Percentiles rank a stretch among this genome's conserved stretches.
These are phyloP conservation scores for Spathaspora girioi DNA, from an alignment of 805 yeast species.

Conservation along the genomic window DNA sequence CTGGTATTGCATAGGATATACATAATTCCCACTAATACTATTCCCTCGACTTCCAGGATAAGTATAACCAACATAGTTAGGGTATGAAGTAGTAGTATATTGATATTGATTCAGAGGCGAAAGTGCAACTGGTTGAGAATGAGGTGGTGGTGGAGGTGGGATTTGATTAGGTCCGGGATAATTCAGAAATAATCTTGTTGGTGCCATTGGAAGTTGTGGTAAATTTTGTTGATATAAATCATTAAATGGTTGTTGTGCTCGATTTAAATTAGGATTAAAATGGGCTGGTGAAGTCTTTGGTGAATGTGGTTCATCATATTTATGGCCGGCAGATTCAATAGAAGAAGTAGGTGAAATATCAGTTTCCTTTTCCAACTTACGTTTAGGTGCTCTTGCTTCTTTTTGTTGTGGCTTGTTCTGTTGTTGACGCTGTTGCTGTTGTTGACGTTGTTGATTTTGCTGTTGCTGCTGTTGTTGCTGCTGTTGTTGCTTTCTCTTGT, in stretches of 20 bases:
- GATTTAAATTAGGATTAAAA: constrained; percentile 6
- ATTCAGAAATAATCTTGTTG: constrained; percentile 12
- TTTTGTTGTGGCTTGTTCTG: background rate
- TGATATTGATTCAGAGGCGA: constrained; percentile 10
- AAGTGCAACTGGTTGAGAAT: background rate
- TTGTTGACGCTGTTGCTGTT: constrained; percentile 4
- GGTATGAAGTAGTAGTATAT: constrained; percentile 4
- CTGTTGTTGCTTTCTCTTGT: constrained; percentile 10
- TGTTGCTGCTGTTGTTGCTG: background rate
- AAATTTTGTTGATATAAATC: constrained; percentile 8
- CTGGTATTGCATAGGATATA: constrained; percentile 3
- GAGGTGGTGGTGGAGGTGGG: background rate
- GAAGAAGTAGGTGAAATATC: constrained; percentile 36
- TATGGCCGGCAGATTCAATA: constrained; percentile 25
- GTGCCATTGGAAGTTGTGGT: constrained; percentile 10
- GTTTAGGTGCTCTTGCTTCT: background rate
- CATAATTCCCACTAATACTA: constrained; percentile 1
- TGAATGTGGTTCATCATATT: constrained; percentile 35
- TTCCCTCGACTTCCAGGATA: background rate
- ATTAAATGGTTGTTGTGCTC: constrained; percentile 2
- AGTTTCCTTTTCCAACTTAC: constrained; percentile 6
- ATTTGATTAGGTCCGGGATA: constrained; percentile 7
- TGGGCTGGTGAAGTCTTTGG: constrained; percentile 36
- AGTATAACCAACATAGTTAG: constrained; percentile 1
- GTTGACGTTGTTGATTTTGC: constrained; percentile 3